Percentiles rank a stretch among this genome's conserved stretches.
Evolutionary conservation across 2,329 filamentous ascomycete genomes (phyloP).

Genomic region (Claviceps sp.): DNA sequence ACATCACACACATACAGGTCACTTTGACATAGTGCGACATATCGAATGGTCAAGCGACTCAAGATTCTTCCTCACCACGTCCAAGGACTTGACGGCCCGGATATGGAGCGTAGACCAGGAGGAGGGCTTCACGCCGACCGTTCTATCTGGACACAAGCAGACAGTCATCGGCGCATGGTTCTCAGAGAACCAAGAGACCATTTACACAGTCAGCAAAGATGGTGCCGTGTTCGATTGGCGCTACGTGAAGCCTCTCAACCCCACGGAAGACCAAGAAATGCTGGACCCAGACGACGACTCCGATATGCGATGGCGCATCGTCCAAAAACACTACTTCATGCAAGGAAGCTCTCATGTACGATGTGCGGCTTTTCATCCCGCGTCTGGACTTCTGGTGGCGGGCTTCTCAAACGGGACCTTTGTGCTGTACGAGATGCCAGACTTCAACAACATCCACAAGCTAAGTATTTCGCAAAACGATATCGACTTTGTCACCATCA

Average conservation of each 20-base stretch:
- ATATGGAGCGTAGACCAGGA: conserved; percentile 90
- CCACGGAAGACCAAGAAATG: conserved; percentile 47
- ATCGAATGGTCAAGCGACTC: conserved; percentile 96
- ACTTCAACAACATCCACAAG: conserved; percentile 91
- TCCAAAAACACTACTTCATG: conserved; percentile 86
- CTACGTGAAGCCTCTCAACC: conserved; percentile 52
- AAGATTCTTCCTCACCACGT: conserved; percentile 83
- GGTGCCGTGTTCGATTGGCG: conserved; percentile 94
- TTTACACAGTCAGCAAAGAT: conserved; percentile 94
- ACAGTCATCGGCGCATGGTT: conserved; percentile 94
- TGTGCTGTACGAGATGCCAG: conserved; percentile 86
- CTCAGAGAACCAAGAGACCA: conserved; percentile 82
- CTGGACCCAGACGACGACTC: conserved; percentile 43
- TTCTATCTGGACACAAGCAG: conserved; percentile 81
- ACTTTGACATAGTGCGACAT: conserved; percentile 75
- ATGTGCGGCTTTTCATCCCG: conserved; percentile 79
- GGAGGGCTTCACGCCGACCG: conserved; percentile 79
- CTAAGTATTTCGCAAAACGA: conserved; percentile 90
- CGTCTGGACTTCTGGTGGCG: conserved; percentile 83
- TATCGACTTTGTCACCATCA: conserved; percentile 89
- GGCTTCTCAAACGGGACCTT: conserved; percentile 94
- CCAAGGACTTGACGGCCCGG: conserved; percentile 81
- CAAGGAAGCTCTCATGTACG: conserved; percentile 77
- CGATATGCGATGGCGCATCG: conserved; percentile 78
- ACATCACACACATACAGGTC: conserved; percentile 73